Evolutionary conservation across 1,284 basidiomycete genomes (phyloP), one percentile per base, ranked within the genome.

Genomic region (Rhizoctonia solani): DNA sequence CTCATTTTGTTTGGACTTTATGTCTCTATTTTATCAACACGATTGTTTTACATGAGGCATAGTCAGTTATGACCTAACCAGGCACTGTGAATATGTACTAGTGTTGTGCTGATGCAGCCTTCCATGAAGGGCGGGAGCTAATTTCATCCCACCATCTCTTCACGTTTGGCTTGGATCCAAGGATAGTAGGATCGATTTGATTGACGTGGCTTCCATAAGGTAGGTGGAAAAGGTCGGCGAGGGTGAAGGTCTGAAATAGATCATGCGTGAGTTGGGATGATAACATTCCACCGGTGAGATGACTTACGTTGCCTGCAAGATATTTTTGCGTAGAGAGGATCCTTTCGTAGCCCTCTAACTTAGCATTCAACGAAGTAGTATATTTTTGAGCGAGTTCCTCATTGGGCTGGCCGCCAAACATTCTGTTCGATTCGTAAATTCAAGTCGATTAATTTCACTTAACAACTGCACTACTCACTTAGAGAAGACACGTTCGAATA

Each of bases 301-400:
- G 21, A 74, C 78, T 65, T 37, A 82, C 80, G 68, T 85, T 74
- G 1, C 83, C 84, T 29, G 79, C 82, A n/a, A 85, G 70, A 70
- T 81, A 85, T 69, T 79, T 81, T 63, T 82, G 79, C 74, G 82
- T 85, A 54, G 76, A 72, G 25, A 87, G 75, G 55, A 87, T 81
- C 3, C 66, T 69, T 69, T 86, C 83, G 72, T 85, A 85, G 0
- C 74, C 83, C 32, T 81, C 76, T 29, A 86, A 75, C 67, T 79
- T 81, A 6, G 52, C 68, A 3, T 77, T 72, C 8, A 85, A 74
- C 0, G 66, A 72, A 0, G 56, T 69, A 25, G 77, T 73, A 14
- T 75, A 71, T 4, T 73, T 71, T 13, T 78, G 71, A 27, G 79
- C 77, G 0, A 70, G 70, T 4, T 41, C 72, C n/a, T 73, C 56